Evolutionary conservation across 352 stramenopile genomes (phyloP).

Genomic region (Plasmopara muralis): DNA sequence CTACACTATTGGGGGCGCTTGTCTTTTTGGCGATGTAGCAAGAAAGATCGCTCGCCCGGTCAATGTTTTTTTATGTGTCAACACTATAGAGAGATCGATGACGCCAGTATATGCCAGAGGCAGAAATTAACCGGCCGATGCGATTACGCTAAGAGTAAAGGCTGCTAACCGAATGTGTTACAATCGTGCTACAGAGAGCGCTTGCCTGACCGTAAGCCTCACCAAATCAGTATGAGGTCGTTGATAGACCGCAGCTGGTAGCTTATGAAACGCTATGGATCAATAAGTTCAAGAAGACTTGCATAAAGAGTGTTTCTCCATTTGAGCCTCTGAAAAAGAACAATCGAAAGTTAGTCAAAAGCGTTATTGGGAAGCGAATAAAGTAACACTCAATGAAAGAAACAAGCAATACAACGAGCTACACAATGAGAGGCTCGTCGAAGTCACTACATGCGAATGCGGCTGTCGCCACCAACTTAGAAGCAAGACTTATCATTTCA

Average conservation of each 20-base stretch:
- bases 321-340: not conserved
- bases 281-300: not conserved
- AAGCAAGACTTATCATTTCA: not conserved
- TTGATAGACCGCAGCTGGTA: not conserved
- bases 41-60: no score
- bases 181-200: no score
- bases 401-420: conserved; percentile 1
- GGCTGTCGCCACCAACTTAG: not conserved
- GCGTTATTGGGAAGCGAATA: not conserved
- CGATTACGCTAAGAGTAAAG: no score
- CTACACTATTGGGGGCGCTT: no score
- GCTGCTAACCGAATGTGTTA: no score
- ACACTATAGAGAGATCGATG: no score
- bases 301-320: not conserved
- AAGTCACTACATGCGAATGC: not conserved
- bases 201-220: no score
- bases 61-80: no score
- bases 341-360: not conserved
- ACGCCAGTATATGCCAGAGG: no score
- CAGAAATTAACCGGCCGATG: no score
- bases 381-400: not conserved
- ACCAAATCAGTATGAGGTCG: not conserved
- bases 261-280: not conserved
- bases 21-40: no score
- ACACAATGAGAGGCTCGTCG: not conserved